Conservation (phyloP, 495 filamentous ascomycete species). For the Symbiotaphrina buchneri region DNA sequence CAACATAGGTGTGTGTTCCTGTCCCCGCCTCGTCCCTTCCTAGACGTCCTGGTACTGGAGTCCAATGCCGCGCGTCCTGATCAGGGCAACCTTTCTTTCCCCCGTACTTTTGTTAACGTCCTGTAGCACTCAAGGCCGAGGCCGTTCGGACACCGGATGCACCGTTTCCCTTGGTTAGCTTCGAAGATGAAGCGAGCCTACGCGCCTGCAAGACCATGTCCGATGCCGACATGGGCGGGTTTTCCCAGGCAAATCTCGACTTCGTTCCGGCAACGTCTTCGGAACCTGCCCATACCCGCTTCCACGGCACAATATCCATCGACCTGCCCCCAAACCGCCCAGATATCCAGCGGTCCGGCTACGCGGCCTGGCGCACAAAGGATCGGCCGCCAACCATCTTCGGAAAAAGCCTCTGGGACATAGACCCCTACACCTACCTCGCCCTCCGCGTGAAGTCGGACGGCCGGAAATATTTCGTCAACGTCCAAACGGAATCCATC, state of each 20-base stretch:
- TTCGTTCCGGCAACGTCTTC: constrained; percentile 27
- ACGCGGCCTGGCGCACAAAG: constrained; percentile 67
- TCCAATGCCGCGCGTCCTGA: too few relatives aligned
- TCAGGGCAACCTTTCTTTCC: background rate
- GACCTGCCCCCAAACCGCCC: constrained; percentile 54
- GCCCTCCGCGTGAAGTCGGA: constrained; percentile 82
- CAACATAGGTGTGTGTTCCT: constrained; percentile 23
- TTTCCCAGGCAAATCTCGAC: constrained; percentile 49
- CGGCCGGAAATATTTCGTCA: constrained; percentile 80
- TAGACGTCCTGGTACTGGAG: too few relatives aligned
- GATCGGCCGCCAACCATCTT: constrained; percentile 42
- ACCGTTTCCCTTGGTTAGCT: constrained; percentile 35
- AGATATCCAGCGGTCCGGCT: constrained; percentile 52
- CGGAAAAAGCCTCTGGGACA: constrained; percentile 63
- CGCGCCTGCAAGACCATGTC: constrained; percentile 60
- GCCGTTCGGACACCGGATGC: constrained; percentile 22
- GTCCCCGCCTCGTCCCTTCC: background rate
- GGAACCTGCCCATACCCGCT: constrained; percentile 38
- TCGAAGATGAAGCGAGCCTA: constrained; percentile 39
- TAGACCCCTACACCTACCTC: constrained; percentile 72
- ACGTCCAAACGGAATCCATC: constrained; percentile 83
- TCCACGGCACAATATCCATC: constrained; percentile 74
- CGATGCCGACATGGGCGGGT: constrained; percentile 71
- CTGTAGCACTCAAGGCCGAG: constrained; percentile 25
- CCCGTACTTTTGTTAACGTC: background rate